These are phyloP conservation scores for Trichaptum fuscoviolaceum DNA, from an alignment of 768 basidiomycete species.

Conservation along the genomic window DNA sequence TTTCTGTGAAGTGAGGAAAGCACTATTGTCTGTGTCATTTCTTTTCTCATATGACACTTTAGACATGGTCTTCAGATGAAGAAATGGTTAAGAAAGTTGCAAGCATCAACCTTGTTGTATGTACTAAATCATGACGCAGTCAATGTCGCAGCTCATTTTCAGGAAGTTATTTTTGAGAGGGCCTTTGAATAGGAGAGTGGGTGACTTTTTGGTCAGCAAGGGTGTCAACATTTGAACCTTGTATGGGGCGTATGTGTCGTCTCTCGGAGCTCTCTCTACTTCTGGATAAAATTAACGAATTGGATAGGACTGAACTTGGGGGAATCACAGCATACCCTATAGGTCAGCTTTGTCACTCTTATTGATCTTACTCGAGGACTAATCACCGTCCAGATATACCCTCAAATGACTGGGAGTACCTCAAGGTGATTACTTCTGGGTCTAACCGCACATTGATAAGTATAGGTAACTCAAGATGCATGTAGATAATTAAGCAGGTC, in stretches of 20 bases:
- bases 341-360: neutral
- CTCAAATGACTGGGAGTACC: too few relatives aligned
- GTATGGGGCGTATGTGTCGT: slow-evolving; percentile 8
- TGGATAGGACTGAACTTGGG: too few relatives aligned
- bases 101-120: slow-evolving; percentile 18
- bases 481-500: too few relatives aligned
- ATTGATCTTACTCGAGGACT: too few relatives aligned
- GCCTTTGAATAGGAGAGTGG: slow-evolving; percentile 18
- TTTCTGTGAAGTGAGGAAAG: slow-evolving; percentile 25
- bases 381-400: too few relatives aligned
- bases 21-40: neutral
- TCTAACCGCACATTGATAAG: too few relatives aligned
- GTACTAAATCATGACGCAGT: slow-evolving; percentile 2
- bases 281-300: too few relatives aligned
- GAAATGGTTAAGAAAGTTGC: slow-evolving; percentile 16
- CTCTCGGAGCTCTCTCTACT: too few relatives aligned
- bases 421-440: too few relatives aligned
- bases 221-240: slow-evolving; percentile 15
- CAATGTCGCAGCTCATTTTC: neutral
- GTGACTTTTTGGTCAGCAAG: slow-evolving; percentile 18
- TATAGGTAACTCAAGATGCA: too few relatives aligned
- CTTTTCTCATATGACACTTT: neutral
- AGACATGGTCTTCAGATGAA: slow-evolving; percentile 21
- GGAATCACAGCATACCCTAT: too few relatives aligned
- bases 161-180: slow-evolving; percentile 24